Conservation (phyloP, 768 basidiomycete species). For the Coprinopsis strossmayeri region DNA sequence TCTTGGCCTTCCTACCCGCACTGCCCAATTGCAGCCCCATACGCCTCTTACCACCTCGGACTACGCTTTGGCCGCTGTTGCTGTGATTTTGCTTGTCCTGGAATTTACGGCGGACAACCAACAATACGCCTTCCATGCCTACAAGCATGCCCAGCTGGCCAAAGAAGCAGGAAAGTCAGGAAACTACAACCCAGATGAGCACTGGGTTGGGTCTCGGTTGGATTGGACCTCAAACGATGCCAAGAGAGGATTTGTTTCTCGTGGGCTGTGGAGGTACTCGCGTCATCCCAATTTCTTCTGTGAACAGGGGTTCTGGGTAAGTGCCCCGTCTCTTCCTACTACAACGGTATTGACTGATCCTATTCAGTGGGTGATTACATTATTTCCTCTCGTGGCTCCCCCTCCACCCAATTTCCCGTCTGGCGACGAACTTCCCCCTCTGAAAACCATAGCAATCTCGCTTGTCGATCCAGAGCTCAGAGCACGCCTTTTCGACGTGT, state of each 20-base stretch:
- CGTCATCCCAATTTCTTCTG: slow-evolving; percentile 92
- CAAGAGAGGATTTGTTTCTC: slow-evolving; percentile 76
- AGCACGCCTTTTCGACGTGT: slow-evolving; percentile 17
- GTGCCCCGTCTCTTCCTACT: slow-evolving; percentile 17
- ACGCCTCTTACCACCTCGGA: slow-evolving; percentile 52
- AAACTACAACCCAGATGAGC: slow-evolving; percentile 36
- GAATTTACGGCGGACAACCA: slow-evolving; percentile 92
- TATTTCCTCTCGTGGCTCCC: slow-evolving; percentile 55
- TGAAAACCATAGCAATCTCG: slow-evolving; percentile 11
- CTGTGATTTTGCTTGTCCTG: slow-evolving; percentile 49
- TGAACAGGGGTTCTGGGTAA: slow-evolving; percentile 84
- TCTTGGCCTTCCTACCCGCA: slow-evolving; percentile 56
- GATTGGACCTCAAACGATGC: slow-evolving; percentile 61
- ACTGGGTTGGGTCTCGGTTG: slow-evolving; percentile 66
- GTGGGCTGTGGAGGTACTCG: slow-evolving; percentile 80
- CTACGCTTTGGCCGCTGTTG: slow-evolving; percentile 48
- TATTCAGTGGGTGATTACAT: slow-evolving; percentile 56
- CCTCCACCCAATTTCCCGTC: slow-evolving; percentile 21
- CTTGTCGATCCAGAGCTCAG: slow-evolving; percentile 15
- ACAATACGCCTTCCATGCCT: slow-evolving; percentile 79
- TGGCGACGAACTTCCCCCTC: slow-evolving; percentile 12
- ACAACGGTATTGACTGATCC: neutral
- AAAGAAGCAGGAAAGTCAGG: slow-evolving; percentile 24
- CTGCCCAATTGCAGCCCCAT: slow-evolving; percentile 48
- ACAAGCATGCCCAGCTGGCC: slow-evolving; percentile 51